Conservation (phyloP, 2,329 filamentous ascomycete species). For the Colletotrichum paranaense region DNA sequence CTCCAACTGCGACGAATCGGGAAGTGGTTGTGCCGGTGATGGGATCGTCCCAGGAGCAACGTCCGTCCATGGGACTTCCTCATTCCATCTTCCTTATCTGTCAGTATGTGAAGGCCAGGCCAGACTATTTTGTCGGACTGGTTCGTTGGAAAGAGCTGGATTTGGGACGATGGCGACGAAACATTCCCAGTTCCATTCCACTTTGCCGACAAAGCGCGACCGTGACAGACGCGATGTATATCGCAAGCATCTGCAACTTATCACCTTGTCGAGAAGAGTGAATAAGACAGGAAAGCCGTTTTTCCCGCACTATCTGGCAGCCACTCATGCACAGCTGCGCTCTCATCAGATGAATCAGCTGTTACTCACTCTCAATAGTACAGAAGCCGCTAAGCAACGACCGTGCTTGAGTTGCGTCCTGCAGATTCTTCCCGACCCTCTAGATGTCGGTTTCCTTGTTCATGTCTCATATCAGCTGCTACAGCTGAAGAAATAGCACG, state of each 20-base stretch:
- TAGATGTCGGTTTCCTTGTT: background rate
- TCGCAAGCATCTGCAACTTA: background rate
- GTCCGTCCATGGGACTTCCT: background rate
- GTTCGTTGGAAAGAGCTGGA: background rate
- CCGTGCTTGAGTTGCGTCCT: background rate
- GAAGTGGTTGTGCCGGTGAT: background rate
- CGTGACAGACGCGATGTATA: background rate
- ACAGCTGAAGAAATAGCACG: background rate
- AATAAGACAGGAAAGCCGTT: background rate
- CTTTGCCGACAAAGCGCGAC: background rate
- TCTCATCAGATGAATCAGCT: constrained; percentile 9
- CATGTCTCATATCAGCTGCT: background rate
- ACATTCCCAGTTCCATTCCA: background rate
- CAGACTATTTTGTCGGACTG: background rate
- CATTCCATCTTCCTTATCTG: background rate
- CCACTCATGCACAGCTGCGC: background rate
- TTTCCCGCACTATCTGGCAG: background rate
- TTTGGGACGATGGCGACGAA: background rate
- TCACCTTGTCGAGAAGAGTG: background rate
- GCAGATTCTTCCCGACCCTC: background rate
- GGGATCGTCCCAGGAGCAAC: background rate
- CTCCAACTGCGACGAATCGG: constrained; percentile 12
- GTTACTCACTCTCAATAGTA: background rate
- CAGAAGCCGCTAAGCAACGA: background rate
- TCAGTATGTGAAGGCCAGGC: background rate